phyloP scores from a whole-genome alignment of 805 yeast genomes.

The Cyberlindnera petersonii region DNA sequence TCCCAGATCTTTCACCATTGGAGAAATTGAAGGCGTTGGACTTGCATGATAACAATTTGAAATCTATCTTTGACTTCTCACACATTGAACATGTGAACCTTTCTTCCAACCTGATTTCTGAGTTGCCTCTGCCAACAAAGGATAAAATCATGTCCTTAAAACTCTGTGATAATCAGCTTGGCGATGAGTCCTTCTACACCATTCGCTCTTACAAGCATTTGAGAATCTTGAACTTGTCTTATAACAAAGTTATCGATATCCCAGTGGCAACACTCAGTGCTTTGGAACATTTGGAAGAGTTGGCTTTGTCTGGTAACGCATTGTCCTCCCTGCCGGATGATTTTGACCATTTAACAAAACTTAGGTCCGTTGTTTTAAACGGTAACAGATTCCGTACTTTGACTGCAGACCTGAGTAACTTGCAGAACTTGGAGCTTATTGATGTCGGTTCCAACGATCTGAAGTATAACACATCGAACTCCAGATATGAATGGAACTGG shows the following conservation, averaged over 20 bases:
- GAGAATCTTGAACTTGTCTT: slow-evolving; percentile 67
- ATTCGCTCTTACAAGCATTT: slow-evolving; percentile 57
- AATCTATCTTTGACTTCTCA: slow-evolving; percentile 49
- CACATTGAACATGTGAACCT: slow-evolving; percentile 52
- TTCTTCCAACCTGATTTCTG: slow-evolving; percentile 56
- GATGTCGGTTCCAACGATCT: slow-evolving; percentile 91
- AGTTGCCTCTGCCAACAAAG: slow-evolving; percentile 37
- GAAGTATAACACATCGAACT: slow-evolving; percentile 88
- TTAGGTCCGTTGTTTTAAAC: slow-evolving; percentile 66
- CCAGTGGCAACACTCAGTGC: slow-evolving; percentile 68
- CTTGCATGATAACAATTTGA: slow-evolving; percentile 79
- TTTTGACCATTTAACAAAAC: slow-evolving; percentile 53
- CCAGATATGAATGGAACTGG: slow-evolving; percentile 99
- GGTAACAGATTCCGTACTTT: slow-evolving; percentile 81
- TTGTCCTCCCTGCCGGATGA: slow-evolving; percentile 80
- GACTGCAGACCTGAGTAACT: slow-evolving; percentile 82
- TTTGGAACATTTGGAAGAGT: slow-evolving; percentile 51
- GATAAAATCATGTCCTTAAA: slow-evolving; percentile 44
- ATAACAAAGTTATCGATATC: slow-evolving; percentile 79
- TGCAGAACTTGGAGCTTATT: slow-evolving; percentile 58
- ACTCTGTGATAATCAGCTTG: slow-evolving; percentile 79
- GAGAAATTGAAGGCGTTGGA: slow-evolving; percentile 63
- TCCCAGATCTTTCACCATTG: slow-evolving; percentile 67
- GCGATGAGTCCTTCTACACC: slow-evolving; percentile 70
- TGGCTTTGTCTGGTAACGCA: slow-evolving; percentile 81